phyloP scores from a whole-genome alignment of 2,329 filamentous ascomycete species.

The Paracamarosporium sp. region DNA sequence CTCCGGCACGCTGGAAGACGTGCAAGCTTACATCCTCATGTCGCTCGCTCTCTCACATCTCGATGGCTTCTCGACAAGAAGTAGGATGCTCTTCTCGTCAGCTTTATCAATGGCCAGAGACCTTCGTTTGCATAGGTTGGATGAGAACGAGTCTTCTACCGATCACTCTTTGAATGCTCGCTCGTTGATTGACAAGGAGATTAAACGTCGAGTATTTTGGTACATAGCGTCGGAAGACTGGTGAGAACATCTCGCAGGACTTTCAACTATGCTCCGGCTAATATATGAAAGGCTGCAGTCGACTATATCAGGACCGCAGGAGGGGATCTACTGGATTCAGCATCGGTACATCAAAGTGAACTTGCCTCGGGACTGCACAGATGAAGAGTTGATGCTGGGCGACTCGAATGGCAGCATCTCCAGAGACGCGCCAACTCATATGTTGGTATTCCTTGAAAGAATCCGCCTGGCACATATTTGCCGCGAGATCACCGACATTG shows the following conservation, averaged over 20 bases:
- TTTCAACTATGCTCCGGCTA: not conserved
- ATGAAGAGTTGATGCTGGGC: slow-evolving; percentile 36
- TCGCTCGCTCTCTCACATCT: slow-evolving; percentile 7
- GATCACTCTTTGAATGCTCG: not conserved
- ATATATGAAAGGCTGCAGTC: slow-evolving; percentile 10
- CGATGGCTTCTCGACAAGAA: slow-evolving; percentile 9
- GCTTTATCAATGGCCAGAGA: slow-evolving; percentile 9
- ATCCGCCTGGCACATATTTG: slow-evolving; percentile 35
- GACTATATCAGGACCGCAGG: slow-evolving; percentile 22
- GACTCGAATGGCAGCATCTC: slow-evolving; percentile 11
- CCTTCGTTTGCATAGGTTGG: slow-evolving; percentile 9
- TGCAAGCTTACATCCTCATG: slow-evolving; percentile 10
- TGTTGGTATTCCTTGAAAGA: slow-evolving; percentile 42
- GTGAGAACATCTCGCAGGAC: not conserved
- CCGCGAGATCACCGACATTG: slow-evolving; percentile 44
- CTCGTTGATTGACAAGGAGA: slow-evolving; percentile 35
- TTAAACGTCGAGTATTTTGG: slow-evolving; percentile 49
- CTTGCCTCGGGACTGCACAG: slow-evolving; percentile 43
- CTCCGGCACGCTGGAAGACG: slow-evolving; percentile 9
- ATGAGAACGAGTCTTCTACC: not conserved
- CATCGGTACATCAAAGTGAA: slow-evolving; percentile 46
- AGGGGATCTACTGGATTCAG: slow-evolving; percentile 46
- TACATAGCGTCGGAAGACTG: slow-evolving; percentile 34
- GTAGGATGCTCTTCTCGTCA: slow-evolving; percentile 1
- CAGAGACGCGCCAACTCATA: slow-evolving; percentile 36